phyloP scores from a whole-genome alignment of 495 filamentous ascomycete species.

The Tuber melanosporum region DNA sequence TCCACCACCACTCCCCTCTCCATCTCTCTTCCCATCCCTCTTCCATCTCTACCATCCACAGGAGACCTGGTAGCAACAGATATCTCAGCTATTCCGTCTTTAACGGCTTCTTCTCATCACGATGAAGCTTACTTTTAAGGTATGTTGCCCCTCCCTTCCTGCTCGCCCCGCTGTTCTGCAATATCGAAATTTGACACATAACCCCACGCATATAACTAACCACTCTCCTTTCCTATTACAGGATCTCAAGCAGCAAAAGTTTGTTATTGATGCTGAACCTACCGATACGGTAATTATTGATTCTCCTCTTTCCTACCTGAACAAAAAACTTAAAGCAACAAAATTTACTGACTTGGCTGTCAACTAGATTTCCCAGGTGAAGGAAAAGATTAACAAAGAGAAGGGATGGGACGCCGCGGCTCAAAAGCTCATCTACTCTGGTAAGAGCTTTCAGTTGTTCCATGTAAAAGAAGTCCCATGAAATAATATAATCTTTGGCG shows the following conservation, averaged over 20 bases:
- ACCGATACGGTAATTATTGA: conserved; percentile 69
- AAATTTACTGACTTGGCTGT: conserved; percentile 13
- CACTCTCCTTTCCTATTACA: conserved; percentile 42
- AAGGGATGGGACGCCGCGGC: conserved; percentile 84
- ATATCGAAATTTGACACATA: conserved; percentile 24
- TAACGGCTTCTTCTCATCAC: conserved; percentile 28
- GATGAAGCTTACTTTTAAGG: conserved; percentile 85
- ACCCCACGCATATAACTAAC: conserved; percentile 41
- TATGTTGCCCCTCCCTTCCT: conserved; percentile 42
- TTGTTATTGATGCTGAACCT: conserved; percentile 86
- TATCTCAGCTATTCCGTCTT: conserved; percentile 15
- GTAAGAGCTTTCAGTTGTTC: conserved; percentile 47
- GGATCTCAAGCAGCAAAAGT: conserved; percentile 98
- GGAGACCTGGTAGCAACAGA: conserved; percentile 20
- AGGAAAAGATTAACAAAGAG: conserved; percentile 71
- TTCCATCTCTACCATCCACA: conserved; percentile 28
- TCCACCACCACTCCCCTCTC: conserved; percentile 19
- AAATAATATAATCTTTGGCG: conserved; percentile 8
- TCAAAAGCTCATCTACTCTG: conserved; percentile 96
- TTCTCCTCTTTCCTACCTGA: conserved; percentile 12
- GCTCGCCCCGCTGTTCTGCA: conserved; percentile 13
- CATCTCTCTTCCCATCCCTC: conserved; percentile 28
- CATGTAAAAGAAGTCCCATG: neutral
- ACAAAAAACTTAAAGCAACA: conserved; percentile 1
- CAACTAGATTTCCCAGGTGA: conserved; percentile 72